Percentiles rank a stretch among this genome's conserved stretches.
phyloP scores from a whole-genome alignment of 2,329 filamentous ascomycete genomes.

The Stemphylium vesicarium region DNA sequence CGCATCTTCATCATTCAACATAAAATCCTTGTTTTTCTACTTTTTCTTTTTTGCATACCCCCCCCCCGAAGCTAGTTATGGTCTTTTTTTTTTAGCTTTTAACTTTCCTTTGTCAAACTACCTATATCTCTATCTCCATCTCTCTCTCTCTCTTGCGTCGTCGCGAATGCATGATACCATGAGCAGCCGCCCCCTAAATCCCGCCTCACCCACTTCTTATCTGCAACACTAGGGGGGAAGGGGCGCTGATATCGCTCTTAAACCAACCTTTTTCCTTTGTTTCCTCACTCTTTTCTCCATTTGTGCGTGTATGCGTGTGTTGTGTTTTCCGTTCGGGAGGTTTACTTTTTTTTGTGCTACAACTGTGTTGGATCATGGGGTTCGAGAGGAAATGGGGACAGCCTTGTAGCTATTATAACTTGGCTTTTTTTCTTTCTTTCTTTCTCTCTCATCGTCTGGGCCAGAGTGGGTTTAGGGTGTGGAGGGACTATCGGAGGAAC shows the following conservation, averaged over 20 bases:
- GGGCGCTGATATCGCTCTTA: background rate
- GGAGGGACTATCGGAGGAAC: too few species aligned
- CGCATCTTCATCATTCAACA: background rate
- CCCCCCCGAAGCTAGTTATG: background rate
- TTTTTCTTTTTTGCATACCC: slow-evolving; percentile 8
- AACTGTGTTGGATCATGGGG: background rate
- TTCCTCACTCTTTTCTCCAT: background rate
- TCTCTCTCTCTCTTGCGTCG: slow-evolving; percentile 6
- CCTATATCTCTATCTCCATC: background rate
- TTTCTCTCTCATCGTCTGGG: too few species aligned
- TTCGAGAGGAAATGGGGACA: background rate
- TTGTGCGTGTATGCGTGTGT: background rate
- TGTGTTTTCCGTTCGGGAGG: background rate
- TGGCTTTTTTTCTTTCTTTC: too few species aligned
- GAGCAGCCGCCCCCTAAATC: slow-evolving; percentile 6
- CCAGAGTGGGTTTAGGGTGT: too few species aligned
- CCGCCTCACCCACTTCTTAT: background rate
- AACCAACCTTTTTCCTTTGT: slow-evolving; percentile 1
- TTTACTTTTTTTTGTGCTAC: background rate
- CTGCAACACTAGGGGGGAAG: slow-evolving; percentile 1
- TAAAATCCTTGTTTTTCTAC: background rate
- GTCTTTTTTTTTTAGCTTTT: background rate
- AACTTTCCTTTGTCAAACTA: background rate
- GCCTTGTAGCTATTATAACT: too few species aligned
- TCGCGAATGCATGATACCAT: slow-evolving; percentile 32